Evolutionary conservation across 2,329 filamentous ascomycete genomes (phyloP), one percentile per base, ranked within the genome.

Genomic region (Sporothrix mexicana): DNA sequence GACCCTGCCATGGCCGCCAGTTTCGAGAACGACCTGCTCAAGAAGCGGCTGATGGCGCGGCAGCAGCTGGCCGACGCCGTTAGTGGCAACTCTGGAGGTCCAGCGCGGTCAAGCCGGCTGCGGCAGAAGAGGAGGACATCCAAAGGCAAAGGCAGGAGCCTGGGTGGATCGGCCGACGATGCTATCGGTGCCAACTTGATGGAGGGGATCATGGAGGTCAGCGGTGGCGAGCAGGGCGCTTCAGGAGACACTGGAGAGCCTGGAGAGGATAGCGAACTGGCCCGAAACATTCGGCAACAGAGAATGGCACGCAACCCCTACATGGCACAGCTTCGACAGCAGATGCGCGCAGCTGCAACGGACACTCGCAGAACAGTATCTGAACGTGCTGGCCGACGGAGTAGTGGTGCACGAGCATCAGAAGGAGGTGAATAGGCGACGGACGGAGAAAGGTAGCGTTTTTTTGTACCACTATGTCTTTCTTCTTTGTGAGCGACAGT

Each of bases 11-110:
- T 41, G 17, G 72, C 87, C 75, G 81, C 80, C 0, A 82, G 81
- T 5, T 87, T 91, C 73, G 89, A 92, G 77, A 80, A 83, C 3
- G 83, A 85, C 55, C 79, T 91, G 57, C 81, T 83, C 61, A 77
- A 83, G 76, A 82, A 83, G 74, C 84, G 88, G 80, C 75, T 78
- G 2, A 82, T 83, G 47, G 86, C 86, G 0, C 79, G 81, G 51
- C 78, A 79, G 41, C 83, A 79, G 69, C 75, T 80, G 25, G 77
- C 71, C 72, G 76, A 75, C 73, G 71, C 75, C 72, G n/a, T 77
- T 72, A 66, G 23, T 20, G 69, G 73, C 17, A 75, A 41, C 17
- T 25, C 17, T 23, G 64, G 49, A 43, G 64, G 77, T 75, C 66
- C 53, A 25, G 17, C 62, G 4, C 45, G 73, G 64, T 75, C 70